Base-by-base conservation (phyloP, 2,329 filamentous ascomycete species). In the Stromatinia cepivora region DNA sequence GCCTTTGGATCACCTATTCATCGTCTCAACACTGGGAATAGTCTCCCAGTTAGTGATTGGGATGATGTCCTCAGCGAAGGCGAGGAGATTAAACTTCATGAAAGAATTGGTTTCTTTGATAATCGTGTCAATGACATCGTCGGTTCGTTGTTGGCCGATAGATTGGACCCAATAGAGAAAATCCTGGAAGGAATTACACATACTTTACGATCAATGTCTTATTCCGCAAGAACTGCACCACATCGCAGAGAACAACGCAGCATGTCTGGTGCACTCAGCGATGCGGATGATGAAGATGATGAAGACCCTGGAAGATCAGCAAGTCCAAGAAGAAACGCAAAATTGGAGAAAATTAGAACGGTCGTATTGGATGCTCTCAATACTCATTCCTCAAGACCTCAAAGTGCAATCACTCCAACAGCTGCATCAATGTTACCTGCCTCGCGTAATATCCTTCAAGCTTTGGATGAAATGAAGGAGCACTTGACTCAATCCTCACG, bases 201-300 rank as follows among this genome's bases (percentile, higher is more conserved):
- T 68, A 87, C 87, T 4, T 80, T 97, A 67, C 83, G 84, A 25
- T 81, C 84, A 56, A 83, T 90, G 74, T 84, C 86, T 45, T 20
- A 50, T 25, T 15, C 66, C 39, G 82, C 83, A 42, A 83, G 83
- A 67, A 83, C 84, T 20, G 81, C 83, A 36, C 87, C 88, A 15
- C 86, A 84, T 68, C 83, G 86, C 42, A 85, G 85, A 53, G 85
- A 86, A 36, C 84, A 87, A 73, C 87, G 88, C 74, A 92, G 89
- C 78, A 80, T 87, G 53, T 94, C 91, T 59, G 87, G 84, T n/a
- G 91, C 93, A 42, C 77, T 85, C 4, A 89, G 96, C 70, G 97
- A 94, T 78, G 95, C 98, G 80, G 94, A 95, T 15, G 94, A 98
- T 78, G 94, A 97, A 72, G 93, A 97, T 31, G 92, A 86, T 52